Evolutionary conservation across 257 asterid genomes (phyloP), one percentile per base, ranked within the genome.

Genomic region (Nicotiana tabacum): DNA sequence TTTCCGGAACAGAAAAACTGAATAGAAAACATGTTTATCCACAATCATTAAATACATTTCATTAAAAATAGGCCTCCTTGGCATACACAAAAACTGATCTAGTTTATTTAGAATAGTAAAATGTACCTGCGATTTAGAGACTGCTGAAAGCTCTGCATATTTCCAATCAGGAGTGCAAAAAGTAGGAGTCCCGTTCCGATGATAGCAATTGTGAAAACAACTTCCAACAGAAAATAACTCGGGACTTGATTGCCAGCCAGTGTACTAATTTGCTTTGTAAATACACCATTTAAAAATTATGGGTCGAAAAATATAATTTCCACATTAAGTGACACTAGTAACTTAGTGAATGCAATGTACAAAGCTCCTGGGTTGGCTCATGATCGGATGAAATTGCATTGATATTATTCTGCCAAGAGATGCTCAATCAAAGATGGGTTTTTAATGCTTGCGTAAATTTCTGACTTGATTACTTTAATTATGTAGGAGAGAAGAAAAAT

Each of bases 101-200:
- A 15, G 64, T 76, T 76, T 51, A 76, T 64, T 27, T 51, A 76
- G 64, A 15, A 51, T 76, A 76, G 37, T 29, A 51, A 51, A 29
- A 39, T 43, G 11, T 43, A 94, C 99, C 97, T 92, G 86, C 99
- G 95, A 15, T 93, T 97, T 82, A 94, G 98, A 78, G 97, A 90
- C 85, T 92, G 99, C 80, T 92, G 97, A 88, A 94, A 94, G 89
- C 94, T 94, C 87, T 95, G 98, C 94, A 95, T 95, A 87, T 95
- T 95, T 57, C 99, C 99, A 65, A 95, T 91, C 60, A 95, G 91
- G 81, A 95, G 92, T 79, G 99, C 97, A 72, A 95, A 95, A 43
- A 92, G 93, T 88, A 95, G 84, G 85, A 95, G 97, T 27, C 99
- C 99, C 30, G 92, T 81, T 78, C 96, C 99, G 9, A 93, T 88